These are phyloP conservation scores for Euphrasia arctica DNA, from an alignment of 305 asterid species.

Conservation along the genomic window DNA sequence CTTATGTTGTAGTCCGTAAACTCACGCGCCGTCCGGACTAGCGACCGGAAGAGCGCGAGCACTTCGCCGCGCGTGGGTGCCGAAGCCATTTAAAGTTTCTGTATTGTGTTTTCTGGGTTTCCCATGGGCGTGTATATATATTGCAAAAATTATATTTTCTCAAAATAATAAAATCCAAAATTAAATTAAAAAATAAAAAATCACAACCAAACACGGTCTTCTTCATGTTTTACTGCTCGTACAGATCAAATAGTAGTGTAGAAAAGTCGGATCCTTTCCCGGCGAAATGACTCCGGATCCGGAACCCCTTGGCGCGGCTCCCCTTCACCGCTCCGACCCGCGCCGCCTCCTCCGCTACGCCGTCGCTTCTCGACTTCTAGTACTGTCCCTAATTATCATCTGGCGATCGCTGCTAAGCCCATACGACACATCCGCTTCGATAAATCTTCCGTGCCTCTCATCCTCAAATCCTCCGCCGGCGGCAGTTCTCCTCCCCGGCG, in stretches of 20 bases:
- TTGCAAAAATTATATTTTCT: too few relatives aligned
- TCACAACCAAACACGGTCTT: too few relatives aligned
- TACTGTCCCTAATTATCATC: slow-evolving; percentile 41
- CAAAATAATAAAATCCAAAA: too few relatives aligned
- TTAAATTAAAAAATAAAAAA: too few relatives aligned
- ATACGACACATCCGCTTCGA: slow-evolving; percentile 88
- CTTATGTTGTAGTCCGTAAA: slow-evolving; percentile 73
- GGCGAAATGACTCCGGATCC: slow-evolving; percentile 29
- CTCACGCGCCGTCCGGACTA: slow-evolving; percentile 60
- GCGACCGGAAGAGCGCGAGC: slow-evolving; percentile 60
- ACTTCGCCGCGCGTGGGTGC: slow-evolving; percentile 53
- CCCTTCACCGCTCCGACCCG: slow-evolving; percentile 22
- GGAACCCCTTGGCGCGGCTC: slow-evolving; percentile 21
- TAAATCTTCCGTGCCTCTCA: slow-evolving; percentile 72
- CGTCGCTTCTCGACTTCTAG: slow-evolving; percentile 46
- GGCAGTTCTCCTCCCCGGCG: slow-evolving; percentile 44
- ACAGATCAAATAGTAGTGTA: background rate
- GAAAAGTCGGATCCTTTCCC: background rate
- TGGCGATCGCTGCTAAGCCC: slow-evolving; percentile 82
- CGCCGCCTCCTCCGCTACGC: slow-evolving; percentile 49
- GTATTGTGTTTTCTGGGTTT: background rate
- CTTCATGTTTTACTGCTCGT: too few relatives aligned
- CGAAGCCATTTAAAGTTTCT: slow-evolving; percentile 30
- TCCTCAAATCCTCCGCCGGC: slow-evolving; percentile 29
- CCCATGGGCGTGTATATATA: background rate